A percentile compares a stretch with the other conserved stretches of the same genome.
Evolutionary conservation across 306 rosid genomes (phyloP).

Genomic region (Neltuma alba): DNA sequence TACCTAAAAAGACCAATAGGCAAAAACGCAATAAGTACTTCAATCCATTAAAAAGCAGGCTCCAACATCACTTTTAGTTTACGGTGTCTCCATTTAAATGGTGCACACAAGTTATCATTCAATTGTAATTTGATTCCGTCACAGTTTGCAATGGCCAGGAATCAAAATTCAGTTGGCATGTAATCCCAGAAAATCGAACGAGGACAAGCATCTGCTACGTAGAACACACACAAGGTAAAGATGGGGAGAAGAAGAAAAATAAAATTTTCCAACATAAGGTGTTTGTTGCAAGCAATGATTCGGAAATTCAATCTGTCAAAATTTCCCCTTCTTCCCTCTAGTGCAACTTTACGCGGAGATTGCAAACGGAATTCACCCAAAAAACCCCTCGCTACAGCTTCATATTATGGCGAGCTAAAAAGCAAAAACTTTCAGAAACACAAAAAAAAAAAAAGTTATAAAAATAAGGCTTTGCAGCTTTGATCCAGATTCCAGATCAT

Average conservation of each 20-base stretch:
- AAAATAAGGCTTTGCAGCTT: conserved; percentile 14
- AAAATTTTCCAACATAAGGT: neutral
- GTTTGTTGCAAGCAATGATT: neutral
- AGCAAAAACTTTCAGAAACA: conserved; percentile 4
- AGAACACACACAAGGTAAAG: conserved; percentile 3
- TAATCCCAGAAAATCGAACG: neutral
- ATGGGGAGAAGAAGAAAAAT: neutral
- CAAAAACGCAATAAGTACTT: conserved; percentile 6
- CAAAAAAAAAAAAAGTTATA: neutral
- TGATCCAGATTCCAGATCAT: too few relatives aligned
- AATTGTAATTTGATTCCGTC: neutral
- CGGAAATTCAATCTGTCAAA: neutral
- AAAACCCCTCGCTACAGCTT: conserved; percentile 14
- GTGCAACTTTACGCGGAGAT: neutral
- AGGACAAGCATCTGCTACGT: neutral
- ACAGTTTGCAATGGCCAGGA: neutral
- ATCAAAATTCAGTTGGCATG: conserved; percentile 1
- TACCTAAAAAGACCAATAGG: conserved; percentile 13
- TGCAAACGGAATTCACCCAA: neutral
- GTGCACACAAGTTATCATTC: neutral
- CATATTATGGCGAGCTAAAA: neutral
- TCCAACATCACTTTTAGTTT: neutral
- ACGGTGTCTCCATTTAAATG: neutral
- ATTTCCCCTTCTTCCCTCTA: neutral
- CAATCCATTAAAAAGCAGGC: neutral